Base-by-base conservation (phyloP, 2,329 filamentous ascomycete genomes). In the Dactylellina parvicollis region DNA sequence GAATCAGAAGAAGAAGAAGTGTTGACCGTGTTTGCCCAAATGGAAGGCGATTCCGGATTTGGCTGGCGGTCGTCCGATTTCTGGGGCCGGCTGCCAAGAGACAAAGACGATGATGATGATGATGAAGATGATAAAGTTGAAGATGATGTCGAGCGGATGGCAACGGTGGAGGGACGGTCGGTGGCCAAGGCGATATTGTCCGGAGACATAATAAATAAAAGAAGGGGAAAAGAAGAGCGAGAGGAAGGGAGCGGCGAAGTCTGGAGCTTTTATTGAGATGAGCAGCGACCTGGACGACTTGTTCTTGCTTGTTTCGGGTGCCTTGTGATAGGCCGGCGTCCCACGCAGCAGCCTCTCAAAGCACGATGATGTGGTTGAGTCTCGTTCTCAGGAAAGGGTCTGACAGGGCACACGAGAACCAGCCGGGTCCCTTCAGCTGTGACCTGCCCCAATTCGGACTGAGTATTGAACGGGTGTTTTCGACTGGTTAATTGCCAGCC, bases 41-140 rank as follows among this genome's bases (percentile, higher is more conserved):
- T 56, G 40, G 61, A 55, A 34, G 57, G 50, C 57, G 57, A 65
- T 72, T 72, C 67, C 67, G 38, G 59, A 72, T 72, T 65, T 65
- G 67, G 67, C 34, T 49, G 66, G 22, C 56, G 46, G 56, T 65
- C 59, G 67, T 72, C 67, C 67, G 67, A 65, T 65, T 52, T 72
- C 46, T 52, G 44, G 44, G 36, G 28, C 38, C 9, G 30, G 2
- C 12, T 40, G 50, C 49, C 66, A 59, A 72, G 67, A 42, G 67
- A 64, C 44, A 52, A 44, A 40, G 59, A 44, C 52, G 59, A 64
- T n/a, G 47, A 54, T 12, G 24, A 14, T 44, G 24, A 42, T 1
- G 60, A 42, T 28, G 56, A 64, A 2, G 54, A 57, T 18, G 54
- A n/a, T 24, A 26, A n/a, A 24, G 28, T 10, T 34, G 42, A 36